Evolutionary conservation across 75 land plant species (phyloP), one percentile per base, ranked within the genome.

Genomic region (Picea sitchensis): DNA sequence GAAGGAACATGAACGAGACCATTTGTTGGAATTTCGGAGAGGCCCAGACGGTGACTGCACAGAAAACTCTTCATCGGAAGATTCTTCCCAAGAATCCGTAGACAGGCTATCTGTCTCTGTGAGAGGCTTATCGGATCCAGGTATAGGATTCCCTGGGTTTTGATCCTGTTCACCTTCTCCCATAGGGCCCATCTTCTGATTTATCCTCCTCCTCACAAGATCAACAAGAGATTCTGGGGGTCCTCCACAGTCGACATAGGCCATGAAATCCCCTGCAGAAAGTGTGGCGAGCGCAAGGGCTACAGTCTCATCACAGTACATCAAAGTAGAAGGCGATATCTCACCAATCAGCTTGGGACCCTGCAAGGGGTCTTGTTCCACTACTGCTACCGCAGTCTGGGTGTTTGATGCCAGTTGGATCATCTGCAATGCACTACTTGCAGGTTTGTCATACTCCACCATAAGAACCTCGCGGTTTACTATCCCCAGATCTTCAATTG

Each of bases 371-470:
- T 79, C 87, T 64, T 80, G 87, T 5, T 85, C 80, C 31, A 91
- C 61, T 34, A 91, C 93, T 3, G 92, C 95, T 11, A 95, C 92
- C 4, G 98, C 91, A 58, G 93, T 84, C 75, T 84, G 84, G 34
- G 74, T 38, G 20, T 14, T 2, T 57, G 83, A 82, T 67, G 93
- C 88, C 17, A 32, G 81, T 17, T 86, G 72, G 30, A 95, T 82
- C 23, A 82, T 61, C 8, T 60, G 80, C 38, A 88, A 30, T 1
- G 92, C 93, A 6, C 82, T 56, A 21, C 74, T 23, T 58, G 95
- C 98, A 36, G 87, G 87, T 65, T 89, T 87, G 56, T 87, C 83
- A 58, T 85, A 83, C 44, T 73, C 76, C 41, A 88, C 83, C 1
- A 34, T 21, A 75, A 88, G 73, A 76, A 78, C 75, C 36, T 91